Percentiles rank a stretch among this genome's conserved stretches.
Conservation (phyloP, 257 asterid species). For the Solanum lignicaule region DNA sequence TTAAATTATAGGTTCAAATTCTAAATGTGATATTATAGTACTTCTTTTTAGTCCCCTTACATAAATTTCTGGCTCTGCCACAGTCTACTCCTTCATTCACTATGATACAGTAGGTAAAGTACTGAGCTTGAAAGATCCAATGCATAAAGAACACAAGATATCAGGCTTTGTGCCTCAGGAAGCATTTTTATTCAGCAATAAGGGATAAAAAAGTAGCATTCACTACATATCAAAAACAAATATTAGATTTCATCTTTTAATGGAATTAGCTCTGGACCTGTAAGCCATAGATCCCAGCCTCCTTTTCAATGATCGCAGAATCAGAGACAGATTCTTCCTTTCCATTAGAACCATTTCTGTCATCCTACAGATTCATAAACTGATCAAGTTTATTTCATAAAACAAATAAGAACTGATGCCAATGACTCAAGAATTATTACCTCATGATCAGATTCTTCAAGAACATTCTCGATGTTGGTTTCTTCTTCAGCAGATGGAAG, state of each 20-base stretch:
- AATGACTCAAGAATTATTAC: conserved; percentile 18
- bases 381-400: background rate
- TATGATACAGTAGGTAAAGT: background rate
- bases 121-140: background rate
- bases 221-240: background rate
- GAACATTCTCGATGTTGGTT: conserved; percentile 30
- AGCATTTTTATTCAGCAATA: background rate
- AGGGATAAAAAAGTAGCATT: background rate
- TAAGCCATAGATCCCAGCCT: conserved; percentile 68
- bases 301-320: conserved; percentile 54
- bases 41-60: background rate
- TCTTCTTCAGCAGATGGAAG: conserved; percentile 31
- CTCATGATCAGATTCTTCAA: conserved; percentile 32
- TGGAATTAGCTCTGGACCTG: conserved; percentile 39
- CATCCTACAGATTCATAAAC: conserved; percentile 28
- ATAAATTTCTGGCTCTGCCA: background rate
- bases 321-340: conserved; percentile 36
- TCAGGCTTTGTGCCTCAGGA: background rate
- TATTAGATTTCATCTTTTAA: background rate
- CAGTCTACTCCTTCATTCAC: background rate
- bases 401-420: background rate
- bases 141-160: background rate
- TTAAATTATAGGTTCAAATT: background rate
- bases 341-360: conserved; percentile 20
- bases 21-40: background rate